phyloP scores from a whole-genome alignment of 305 asterid genomes.

The Striga hermonthica region DNA sequence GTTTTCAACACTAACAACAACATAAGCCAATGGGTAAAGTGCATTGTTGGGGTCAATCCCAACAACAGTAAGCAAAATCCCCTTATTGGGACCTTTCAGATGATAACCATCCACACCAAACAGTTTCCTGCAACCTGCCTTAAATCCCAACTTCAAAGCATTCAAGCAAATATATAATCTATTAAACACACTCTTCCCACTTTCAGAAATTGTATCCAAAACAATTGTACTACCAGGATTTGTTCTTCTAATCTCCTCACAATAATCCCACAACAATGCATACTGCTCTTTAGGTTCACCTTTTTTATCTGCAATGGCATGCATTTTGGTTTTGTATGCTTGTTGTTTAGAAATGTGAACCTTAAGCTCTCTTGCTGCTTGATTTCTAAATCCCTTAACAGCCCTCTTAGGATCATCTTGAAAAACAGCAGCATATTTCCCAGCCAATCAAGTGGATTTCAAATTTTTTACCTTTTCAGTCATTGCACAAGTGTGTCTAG shows the following conservation, averaged over 20 bases:
- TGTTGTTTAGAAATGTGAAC: neutral
- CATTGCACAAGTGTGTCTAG: neutral
- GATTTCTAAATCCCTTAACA: neutral
- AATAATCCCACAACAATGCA: slow-evolving; percentile 2
- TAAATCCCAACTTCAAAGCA: neutral
- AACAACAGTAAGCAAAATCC: neutral
- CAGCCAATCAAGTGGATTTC: neutral
- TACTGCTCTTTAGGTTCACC: neutral
- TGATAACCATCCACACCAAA: slow-evolving; percentile 12
- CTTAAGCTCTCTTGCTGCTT: neutral
- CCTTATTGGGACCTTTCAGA: neutral
- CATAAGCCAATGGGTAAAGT: neutral
- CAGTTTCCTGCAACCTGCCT: neutral
- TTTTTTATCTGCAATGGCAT: too few relatives aligned
- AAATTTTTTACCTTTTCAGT: neutral
- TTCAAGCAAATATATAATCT: neutral
- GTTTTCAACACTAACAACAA: too few relatives aligned
- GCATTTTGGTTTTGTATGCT: neutral
- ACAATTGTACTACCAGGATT: neutral
- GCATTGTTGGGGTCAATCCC: neutral
- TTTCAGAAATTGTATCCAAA: neutral
- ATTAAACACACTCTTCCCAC: neutral
- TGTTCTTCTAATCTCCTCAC: neutral
- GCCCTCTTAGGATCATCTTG: neutral
- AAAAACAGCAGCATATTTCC: neutral